Evolutionary conservation across 305 asterid species (phyloP), one percentile per base, ranked within the genome.

Genomic region (Fraxinus platypoda): DNA sequence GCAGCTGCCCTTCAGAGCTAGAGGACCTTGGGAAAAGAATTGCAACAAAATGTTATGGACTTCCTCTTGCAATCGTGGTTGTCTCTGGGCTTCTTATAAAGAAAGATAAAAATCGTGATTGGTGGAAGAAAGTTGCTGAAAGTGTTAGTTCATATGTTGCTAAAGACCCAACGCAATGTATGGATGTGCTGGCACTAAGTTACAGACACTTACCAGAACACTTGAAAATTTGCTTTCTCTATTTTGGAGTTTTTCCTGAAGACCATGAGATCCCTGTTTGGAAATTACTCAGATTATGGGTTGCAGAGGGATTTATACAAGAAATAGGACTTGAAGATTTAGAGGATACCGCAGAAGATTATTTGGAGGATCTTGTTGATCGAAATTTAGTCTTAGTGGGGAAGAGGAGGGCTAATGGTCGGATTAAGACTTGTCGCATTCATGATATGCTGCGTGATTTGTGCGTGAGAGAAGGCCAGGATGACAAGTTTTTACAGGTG

Each of bases 401-500:
- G 11, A 83, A 73, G 81, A 84, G 70, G 46, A 77, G 81, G n/a
- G 41, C 82, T 1, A 80, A 73, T 23, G 89, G 87, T 52, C 62
- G 76, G 28, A 82, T 84, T 38, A 87, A 84, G 64, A 75, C 75
- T 0, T 87, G 89, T 2, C 84, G 84, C 8, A 68, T 87, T 35
- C 89, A 87, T 74, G 89, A 84, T 54, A 78, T 87, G 88, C 38
- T 87, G 72, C 87, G 86, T 21, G 90, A 87, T 49, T 59, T 84
- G 34, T 87, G 90, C 59, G 9, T 79, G 15, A 80, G 72, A 74
- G 84, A 82, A 77, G 81, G 79, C 13, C 38, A 71, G 1, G 80
- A 82, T n/a, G 83, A 87, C 52, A 84, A 80, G 75, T 87, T 87
- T 9, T 19, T 82, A 17, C 83, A 82, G 71, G 86, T 78, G 59